Evolutionary conservation across 2,329 filamentous ascomycete species (phyloP).

Genomic region (Aspergillus amoenus): DNA sequence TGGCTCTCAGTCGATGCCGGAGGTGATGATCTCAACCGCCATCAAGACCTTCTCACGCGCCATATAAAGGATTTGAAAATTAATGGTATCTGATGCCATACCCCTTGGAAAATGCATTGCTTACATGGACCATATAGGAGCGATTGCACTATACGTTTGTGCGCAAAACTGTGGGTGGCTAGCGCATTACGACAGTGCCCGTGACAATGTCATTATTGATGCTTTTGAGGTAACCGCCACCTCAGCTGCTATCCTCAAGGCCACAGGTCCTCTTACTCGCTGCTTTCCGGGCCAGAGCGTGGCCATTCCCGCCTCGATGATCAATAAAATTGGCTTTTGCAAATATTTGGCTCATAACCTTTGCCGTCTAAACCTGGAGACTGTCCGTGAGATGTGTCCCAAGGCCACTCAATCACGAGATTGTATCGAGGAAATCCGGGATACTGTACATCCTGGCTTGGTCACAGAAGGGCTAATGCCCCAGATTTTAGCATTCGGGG

Average conservation of each 20-base stretch:
- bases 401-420: background rate
- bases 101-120: background rate
- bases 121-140: constrained; percentile 17
- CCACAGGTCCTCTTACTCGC: constrained; percentile 40
- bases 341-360: constrained; percentile 30
- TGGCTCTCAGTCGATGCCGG: background rate
- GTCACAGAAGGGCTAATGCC: constrained; percentile 53
- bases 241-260: constrained; percentile 35
- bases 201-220: constrained; percentile 34
- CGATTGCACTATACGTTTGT: constrained; percentile 40
- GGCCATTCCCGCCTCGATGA: constrained; percentile 23
- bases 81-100: background rate
- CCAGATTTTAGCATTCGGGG: constrained; percentile 44
- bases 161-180: constrained; percentile 48
- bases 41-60: background rate
- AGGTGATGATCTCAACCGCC: background rate
- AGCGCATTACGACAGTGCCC: constrained; percentile 25
- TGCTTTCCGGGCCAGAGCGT: constrained; percentile 46
- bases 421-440: background rate
- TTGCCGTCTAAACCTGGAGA: constrained; percentile 28
- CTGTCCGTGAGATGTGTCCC: constrained; percentile 1
- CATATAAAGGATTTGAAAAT: background rate
- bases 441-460: constrained; percentile 42
- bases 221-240: constrained; percentile 48
- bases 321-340: constrained; percentile 24